Base-by-base conservation (phyloP, 768 basidiomycete species). In the Kwoniella shandongensis region DNA sequence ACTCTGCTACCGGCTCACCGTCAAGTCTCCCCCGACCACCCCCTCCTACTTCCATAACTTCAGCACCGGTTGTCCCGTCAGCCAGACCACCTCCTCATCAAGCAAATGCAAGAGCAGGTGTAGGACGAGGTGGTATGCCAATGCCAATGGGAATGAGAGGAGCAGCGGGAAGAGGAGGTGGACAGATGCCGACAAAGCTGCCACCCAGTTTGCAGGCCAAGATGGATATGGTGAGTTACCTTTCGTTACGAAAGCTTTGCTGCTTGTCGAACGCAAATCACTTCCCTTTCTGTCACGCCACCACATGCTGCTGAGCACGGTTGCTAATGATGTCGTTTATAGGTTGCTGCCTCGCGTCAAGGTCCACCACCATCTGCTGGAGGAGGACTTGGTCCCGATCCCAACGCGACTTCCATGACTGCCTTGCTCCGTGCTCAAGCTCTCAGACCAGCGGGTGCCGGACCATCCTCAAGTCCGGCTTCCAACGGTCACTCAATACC, bases 181-280 rank as follows among this genome's bases (percentile, higher is more conserved):
- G 44, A 22, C 51, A 54, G n/a, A 56, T 62, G 66, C 65, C 57
- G 40, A 63, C 45, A 44, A 65, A 66, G 44, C 88, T 98, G 61
- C 93, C 93, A 0, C 89, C 92, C 0, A 82, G 84, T 44, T 82
- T 98, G 42, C 91, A 92, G 73, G 90, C 89, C 61, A 96, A 91
- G 80, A 88, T 97, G 87, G 89, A 88, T 39, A 89, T 87, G 26
- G 91, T 93, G 73, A 66, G 84, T 80, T 1, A 44, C 17, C 18
- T 15, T 27, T n/a, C n/a, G n/a, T n/a, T n/a, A n/a, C n/a, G n/a
- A n/a, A n/a, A n/a, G n/a, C n/a, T n/a, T n/a, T n/a, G 20, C 39
- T n/a, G 25, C 32, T 46, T 44, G 6, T 35, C 18, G 27, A 25
- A 41, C 10, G 25, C 26, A 12, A 44, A 5, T 13, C 20, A 32